phyloP scores from a whole-genome alignment of 140 eudicot species.

The Cichorium intybus region DNA sequence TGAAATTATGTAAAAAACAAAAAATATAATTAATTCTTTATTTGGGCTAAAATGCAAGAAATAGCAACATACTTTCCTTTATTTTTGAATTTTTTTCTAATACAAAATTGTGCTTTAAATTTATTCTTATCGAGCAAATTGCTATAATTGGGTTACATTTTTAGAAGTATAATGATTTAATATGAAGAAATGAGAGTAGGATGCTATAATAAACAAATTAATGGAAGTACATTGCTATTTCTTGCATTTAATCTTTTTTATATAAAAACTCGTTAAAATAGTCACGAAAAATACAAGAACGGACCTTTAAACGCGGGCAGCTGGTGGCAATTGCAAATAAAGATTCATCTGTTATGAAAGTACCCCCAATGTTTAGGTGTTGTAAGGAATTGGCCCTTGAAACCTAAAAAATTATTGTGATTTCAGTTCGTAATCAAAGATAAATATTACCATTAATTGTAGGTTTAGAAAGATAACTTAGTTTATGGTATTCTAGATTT shows the following conservation, averaged over 20 bases:
- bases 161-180: no score
- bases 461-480: background rate
- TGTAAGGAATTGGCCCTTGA: constrained; percentile 77
- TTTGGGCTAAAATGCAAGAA: background rate
- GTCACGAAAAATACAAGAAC: background rate
- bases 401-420: constrained; percentile 46
- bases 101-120: no score
- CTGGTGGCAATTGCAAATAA: constrained; percentile 76
- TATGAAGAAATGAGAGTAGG: no score
- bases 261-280: background rate
- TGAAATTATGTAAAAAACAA: constrained; percentile 35
- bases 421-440: no score
- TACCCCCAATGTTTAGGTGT: constrained; percentile 93
- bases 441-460: no score
- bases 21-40: background rate
- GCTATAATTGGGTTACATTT: no score
- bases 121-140: no score
- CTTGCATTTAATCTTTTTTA: no score
- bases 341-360: constrained; percentile 85
- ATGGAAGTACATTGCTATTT: no score
- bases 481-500: background rate
- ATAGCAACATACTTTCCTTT: background rate
- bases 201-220: no score
- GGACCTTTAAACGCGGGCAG: constrained; percentile 82
- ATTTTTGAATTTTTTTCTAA: no score